Percentiles rank a stretch among this genome's conserved stretches.
phyloP scores from a whole-genome alignment of 2,329 filamentous ascomycete genomes.

The Cadophora malorum region DNA sequence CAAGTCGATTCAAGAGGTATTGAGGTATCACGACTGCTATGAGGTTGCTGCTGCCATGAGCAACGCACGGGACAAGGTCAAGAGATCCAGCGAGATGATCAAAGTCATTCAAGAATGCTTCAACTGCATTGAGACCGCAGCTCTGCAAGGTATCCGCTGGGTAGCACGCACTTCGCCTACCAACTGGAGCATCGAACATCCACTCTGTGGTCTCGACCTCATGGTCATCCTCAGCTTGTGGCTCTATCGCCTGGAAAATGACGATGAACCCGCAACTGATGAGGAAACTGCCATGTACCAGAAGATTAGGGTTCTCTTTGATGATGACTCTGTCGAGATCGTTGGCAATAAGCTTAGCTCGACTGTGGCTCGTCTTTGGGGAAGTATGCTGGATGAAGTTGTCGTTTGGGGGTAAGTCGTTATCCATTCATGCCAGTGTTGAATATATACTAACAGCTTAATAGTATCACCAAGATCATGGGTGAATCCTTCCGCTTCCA shows the following conservation, averaged over 20 bases:
- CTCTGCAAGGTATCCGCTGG: constrained; percentile 94
- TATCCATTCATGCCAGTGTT: constrained; percentile 5
- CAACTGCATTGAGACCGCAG: constrained; percentile 95
- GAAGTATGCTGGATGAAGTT: constrained; percentile 97
- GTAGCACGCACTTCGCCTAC: constrained; percentile 97
- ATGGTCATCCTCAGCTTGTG: constrained; percentile 98
- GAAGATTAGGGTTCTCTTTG: constrained; percentile 88
- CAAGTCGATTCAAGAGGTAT: constrained; percentile 90
- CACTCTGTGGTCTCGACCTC: constrained; percentile 92
- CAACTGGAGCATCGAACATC: constrained; percentile 99
- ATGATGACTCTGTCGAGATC: constrained; percentile 85
- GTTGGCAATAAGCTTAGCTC: constrained; percentile 88
- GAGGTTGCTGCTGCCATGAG: constrained; percentile 98
- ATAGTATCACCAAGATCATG: constrained; percentile 90
- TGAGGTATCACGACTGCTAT: constrained; percentile 96
- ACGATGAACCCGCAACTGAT: constrained; percentile 86
- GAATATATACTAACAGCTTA: constrained; percentile 51
- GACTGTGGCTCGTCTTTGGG: constrained; percentile 95
- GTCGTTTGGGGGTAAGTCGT: constrained; percentile 96
- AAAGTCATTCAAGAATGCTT: constrained; percentile 98
- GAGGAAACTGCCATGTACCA: constrained; percentile 91
- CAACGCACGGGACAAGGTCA: constrained; percentile 88
- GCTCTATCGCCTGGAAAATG: constrained; percentile 99
- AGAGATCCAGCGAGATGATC: constrained; percentile 96
- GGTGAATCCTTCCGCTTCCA: constrained; percentile 98